Conservation (phyloP, 257 asterid species). For the Petunia secreta region DNA sequence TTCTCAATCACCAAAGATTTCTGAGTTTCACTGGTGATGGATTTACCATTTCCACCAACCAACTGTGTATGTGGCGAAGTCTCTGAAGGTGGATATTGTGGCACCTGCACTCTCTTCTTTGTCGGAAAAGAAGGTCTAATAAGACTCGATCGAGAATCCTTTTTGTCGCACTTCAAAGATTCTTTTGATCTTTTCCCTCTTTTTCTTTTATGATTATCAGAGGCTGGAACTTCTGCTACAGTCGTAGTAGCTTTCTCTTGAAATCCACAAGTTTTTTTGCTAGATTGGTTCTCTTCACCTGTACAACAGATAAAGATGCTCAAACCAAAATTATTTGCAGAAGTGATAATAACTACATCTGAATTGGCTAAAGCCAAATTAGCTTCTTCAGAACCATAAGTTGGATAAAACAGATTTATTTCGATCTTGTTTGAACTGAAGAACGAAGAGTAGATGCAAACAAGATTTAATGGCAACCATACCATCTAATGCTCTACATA, state of each 20-base stretch:
- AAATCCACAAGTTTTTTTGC: slow-evolving; percentile 28
- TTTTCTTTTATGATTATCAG: slow-evolving; percentile 37
- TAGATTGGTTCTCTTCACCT: slow-evolving; percentile 44
- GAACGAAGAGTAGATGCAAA: slow-evolving; percentile 9
- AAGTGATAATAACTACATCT: neutral
- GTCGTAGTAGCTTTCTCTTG: slow-evolving; percentile 33
- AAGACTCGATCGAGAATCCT: slow-evolving; percentile 35
- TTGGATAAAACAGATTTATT: neutral
- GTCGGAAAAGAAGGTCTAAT: slow-evolving; percentile 74
- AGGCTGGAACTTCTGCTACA: slow-evolving; percentile 29
- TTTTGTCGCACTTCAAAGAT: slow-evolving; percentile 33
- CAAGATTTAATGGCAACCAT: neutral
- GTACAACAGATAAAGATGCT: slow-evolving; percentile 1
- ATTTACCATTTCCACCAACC: slow-evolving; percentile 38
- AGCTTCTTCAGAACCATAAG: neutral
- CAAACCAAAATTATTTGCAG: neutral
- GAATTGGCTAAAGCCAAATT: neutral
- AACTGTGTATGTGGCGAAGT: slow-evolving; percentile 41
- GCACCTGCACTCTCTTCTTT: slow-evolving; percentile 87
- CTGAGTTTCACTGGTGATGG: slow-evolving; percentile 32
- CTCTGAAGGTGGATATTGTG: slow-evolving; percentile 49
- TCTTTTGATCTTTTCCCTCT: slow-evolving; percentile 45
- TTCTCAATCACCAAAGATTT: slow-evolving; percentile 34
- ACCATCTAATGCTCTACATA: neutral
- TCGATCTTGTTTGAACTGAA: neutral